These are phyloP conservation scores for Psilocybe sp. DNA, from an alignment of 768 basidiomycete genomes.

Conservation along the genomic window DNA sequence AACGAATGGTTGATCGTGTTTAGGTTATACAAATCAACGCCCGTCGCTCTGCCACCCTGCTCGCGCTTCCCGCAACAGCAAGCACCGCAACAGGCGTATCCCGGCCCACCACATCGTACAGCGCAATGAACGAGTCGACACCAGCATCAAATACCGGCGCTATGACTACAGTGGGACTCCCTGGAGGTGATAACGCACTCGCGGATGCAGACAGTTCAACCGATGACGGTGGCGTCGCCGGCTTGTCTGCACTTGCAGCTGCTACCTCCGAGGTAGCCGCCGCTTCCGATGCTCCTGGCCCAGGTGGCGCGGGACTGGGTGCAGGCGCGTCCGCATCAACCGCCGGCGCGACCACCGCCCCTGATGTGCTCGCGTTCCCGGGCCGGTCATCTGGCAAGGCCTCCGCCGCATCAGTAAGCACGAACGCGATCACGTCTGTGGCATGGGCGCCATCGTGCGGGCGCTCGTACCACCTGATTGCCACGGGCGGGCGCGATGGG, in stretches of 20 bases:
- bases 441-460: conserved; percentile 96
- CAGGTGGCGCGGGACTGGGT: too few species aligned
- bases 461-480: conserved; percentile 90
- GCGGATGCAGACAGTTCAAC: neutral
- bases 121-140: too few species aligned
- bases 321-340: neutral
- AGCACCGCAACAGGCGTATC: conserved; percentile 8
- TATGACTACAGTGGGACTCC: neutral
- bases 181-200: neutral
- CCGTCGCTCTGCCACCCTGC: conserved; percentile 61
- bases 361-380: too few species aligned
- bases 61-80: conserved; percentile 39
- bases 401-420: conserved; percentile 31
- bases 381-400: conserved; percentile 6
- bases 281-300: too few species aligned
- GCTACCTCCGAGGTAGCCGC: too few species aligned
- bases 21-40: conserved; percentile 78
- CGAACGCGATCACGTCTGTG: conserved; percentile 74
- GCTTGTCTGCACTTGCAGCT: too few species aligned
- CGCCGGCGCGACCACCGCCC: neutral
- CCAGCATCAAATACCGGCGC: neutral
- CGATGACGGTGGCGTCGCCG: neutral
- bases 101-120: conserved; percentile 6
- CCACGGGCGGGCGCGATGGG: conserved; percentile 86
- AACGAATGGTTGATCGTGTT: neutral